phyloP scores from a whole-genome alignment of 176 grass and related monocot species.

The Oryza meyeriana region DNA sequence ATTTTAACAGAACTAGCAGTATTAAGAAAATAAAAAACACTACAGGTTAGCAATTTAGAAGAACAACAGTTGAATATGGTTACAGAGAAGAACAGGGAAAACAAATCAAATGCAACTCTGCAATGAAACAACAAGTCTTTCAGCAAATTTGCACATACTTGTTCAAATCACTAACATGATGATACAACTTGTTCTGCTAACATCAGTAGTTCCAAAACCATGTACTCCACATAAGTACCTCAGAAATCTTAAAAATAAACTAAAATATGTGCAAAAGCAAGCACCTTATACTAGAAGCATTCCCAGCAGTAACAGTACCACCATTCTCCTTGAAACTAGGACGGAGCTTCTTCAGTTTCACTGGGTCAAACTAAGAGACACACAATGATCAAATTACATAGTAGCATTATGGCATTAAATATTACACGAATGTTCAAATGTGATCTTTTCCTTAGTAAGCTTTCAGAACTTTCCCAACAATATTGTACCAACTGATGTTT shows the following conservation, averaged over 20 bases:
- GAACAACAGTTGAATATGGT: background rate
- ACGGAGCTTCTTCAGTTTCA: conserved; percentile 82
- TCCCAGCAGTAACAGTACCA: conserved; percentile 89
- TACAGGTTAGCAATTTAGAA: background rate
- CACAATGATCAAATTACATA: background rate
- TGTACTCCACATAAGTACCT: background rate
- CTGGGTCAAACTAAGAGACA: conserved; percentile 75
- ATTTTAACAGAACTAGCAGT: background rate
- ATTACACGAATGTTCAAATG: background rate
- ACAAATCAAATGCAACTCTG: background rate
- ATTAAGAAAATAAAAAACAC: background rate
- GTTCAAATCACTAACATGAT: no score
- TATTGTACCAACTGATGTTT: background rate
- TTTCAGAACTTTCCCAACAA: background rate
- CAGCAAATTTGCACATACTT: no score
- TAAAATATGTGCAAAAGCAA: background rate
- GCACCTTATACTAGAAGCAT: conserved; percentile 86
- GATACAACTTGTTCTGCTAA: background rate
- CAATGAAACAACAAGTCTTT: background rate
- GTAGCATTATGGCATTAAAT: background rate
- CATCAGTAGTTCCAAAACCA: background rate
- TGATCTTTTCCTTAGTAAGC: background rate
- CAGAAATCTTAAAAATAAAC: background rate
- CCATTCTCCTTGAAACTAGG: conserved; percentile 90
- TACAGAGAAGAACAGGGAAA: background rate